Percentiles rank a stretch among this genome's conserved stretches.
These are phyloP conservation scores for Rosa chinensis DNA, from an alignment of 306 rosid species.

Conservation along the genomic window DNA sequence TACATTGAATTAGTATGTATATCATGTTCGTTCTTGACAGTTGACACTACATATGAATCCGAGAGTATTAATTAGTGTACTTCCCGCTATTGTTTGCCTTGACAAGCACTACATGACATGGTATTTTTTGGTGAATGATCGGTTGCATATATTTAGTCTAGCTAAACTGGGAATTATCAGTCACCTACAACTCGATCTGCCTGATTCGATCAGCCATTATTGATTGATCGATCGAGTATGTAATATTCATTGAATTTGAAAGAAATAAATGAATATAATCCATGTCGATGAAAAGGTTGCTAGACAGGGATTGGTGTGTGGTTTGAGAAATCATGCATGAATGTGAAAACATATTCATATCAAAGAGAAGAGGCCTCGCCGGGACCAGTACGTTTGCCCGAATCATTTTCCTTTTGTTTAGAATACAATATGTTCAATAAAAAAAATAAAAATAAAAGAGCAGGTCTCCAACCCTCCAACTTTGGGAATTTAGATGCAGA, in stretches of 20 bases:
- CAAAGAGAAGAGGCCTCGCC: too few species aligned
- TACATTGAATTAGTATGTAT: too few species aligned
- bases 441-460: too few species aligned
- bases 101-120: neutral
- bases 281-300: too few species aligned
- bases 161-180: neutral
- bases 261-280: neutral
- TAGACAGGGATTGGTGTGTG: too few species aligned
- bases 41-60: neutral
- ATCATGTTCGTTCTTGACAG: too few species aligned
- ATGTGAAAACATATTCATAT: too few species aligned
- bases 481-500: neutral
- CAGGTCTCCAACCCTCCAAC: neutral
- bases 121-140: neutral
- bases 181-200: too few species aligned
- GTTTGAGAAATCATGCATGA: too few species aligned
- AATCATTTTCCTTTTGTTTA: too few species aligned
- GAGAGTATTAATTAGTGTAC: neutral
- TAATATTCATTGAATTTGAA: constrained; percentile 12
- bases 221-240: neutral
- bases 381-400: too few species aligned
- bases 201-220: neutral
- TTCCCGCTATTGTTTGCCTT: neutral
- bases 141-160: neutral
- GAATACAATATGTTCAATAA: too few species aligned